Base-by-base conservation (phyloP, 805 yeast genomes). In the Ogataea ramenticola region DNA sequence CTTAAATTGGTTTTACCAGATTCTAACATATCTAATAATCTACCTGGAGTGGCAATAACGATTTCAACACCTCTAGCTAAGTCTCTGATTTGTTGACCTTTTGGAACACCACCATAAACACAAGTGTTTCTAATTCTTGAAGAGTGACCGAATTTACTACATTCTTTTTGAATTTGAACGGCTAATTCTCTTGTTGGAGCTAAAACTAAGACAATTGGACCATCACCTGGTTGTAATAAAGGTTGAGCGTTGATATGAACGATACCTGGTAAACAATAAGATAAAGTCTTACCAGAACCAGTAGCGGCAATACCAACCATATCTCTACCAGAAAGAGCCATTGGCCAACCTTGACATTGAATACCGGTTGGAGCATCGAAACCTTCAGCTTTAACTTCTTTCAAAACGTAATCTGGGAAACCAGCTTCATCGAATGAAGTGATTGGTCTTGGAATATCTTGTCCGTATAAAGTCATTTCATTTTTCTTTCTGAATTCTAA, bases 261-360 rank as follows among this genome's bases (percentile, higher is more conserved):
- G 63, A 93, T 93, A 53, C 93, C 85, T 53, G 99, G 99, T 62
- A 93, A 75, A 75, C 96, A 88, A 76, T 91, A 93, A 36, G 97
- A 87, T 58, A 93, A 75, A 50, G 99, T 93, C 76, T 93, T 93
- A 77, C 99, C 99, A 45, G 97, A 90, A 71, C 99, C 99, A 54
- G 99, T 93, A 55, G 96, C 85, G 46, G 99, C 98, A 66, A 93
- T 84, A 77, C 99, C 99, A 68, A 93, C 86, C 91, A 93, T 85
- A 66, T 93, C 98, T 72, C 98, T 87, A 74, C 99, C 99, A 57
- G 91, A 81, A 47, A 90, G 75, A 61, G 99, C 99, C 99, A 93
- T 93, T 51, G 99, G 99, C 99, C 99, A 93, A 74, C 99, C 99
- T 74, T 93, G 99, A 69, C 96, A 88, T 74, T 93, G 99, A 61